Percentiles rank a stretch among this genome's conserved stretches.
Conservation (phyloP, 2,329 filamentous ascomycete genomes). For the Davidsoniella virescens region DNA sequence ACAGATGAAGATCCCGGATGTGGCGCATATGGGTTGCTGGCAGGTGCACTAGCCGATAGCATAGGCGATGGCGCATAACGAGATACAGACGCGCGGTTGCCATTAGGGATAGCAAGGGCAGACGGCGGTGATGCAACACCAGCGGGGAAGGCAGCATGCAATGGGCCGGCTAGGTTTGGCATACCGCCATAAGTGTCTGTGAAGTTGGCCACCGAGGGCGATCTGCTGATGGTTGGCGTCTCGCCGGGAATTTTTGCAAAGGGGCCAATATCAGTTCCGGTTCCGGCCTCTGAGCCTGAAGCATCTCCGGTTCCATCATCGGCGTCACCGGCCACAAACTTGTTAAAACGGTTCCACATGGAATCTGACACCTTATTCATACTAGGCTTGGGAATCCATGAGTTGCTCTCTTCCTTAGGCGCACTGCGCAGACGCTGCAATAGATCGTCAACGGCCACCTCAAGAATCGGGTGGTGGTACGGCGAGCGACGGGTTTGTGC, state of each 20-base stretch:
- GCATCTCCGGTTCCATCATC: conserved; percentile 57
- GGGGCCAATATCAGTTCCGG: conserved; percentile 48
- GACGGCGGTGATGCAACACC: conserved; percentile 18
- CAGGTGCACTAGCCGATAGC: conserved; percentile 16
- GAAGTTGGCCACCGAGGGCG: conserved; percentile 52
- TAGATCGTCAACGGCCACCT: conserved; percentile 67
- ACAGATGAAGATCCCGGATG: conserved; percentile 11
- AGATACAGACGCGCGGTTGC: conserved; percentile 21
- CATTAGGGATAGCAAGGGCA: conserved; percentile 14
- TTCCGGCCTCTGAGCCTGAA: conserved; percentile 35
- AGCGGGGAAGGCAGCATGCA: conserved; percentile 19
- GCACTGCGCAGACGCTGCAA: conserved; percentile 69
- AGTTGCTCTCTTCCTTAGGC: conserved; percentile 62
- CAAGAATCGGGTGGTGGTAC: conserved; percentile 66
- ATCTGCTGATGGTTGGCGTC: conserved; percentile 58
- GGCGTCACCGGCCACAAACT: conserved; percentile 88
- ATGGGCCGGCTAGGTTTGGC: conserved; percentile 8
- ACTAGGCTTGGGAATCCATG: conserved; percentile 87
- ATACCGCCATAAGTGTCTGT: conserved; percentile 52
- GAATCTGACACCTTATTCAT: conserved; percentile 91
- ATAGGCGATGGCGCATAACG: conserved; percentile 30
- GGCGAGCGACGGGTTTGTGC: conserved; percentile 69
- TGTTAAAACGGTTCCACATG: conserved; percentile 86
- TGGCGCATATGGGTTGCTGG: conserved; percentile 18
- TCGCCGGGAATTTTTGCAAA: conserved; percentile 61